Evolutionary conservation across 352 stramenopile species (phyloP), one percentile per base, ranked within the genome.

Genomic region (Paralagenidium karlingii): DNA sequence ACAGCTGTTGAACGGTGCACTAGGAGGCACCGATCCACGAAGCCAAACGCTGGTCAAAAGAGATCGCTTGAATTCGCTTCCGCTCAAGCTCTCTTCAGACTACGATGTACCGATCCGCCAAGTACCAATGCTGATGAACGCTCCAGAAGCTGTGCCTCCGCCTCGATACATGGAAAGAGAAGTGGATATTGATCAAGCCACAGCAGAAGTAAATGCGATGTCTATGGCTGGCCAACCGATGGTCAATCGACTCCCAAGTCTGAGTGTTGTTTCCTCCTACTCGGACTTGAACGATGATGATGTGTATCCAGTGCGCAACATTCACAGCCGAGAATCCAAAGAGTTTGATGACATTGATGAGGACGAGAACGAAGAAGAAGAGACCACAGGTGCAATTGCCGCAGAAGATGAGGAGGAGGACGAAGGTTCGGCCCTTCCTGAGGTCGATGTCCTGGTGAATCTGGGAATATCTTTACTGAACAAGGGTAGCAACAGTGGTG

Each of bases 371-470:
- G n/a, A n/a, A n/a, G n/a, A 27, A 3, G 3, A 21, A 15, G 20
- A 8, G 2, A 15, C 16, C 13, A 16, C 24, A 15, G 9, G 15
- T 32, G 15, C 15, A 11, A 32, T 13, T 32, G 28, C n/a, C 3
- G 22, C 37, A n/a, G 44, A 46, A 15, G 68, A 82, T 26, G 63
- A 83, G 13, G 71, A 69, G 18, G 73, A 87, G 13, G 69, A 63
- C 3, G 63, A 71, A n/a, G 61, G 79, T 32, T 74, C 61, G 31
- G 55, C 60, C 20, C 44, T 81, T 30, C 71, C 73, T n/a, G 78
- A 91, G 56, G 67, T 91, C 27, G 67, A 86, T 42, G 77, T 88
- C 34, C 58, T 91, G 20, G 66, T 89, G 47, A 87, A 68, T 31
- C 55, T 91, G 13, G 78, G 78, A 1, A 50, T 83, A 20, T 68